phyloP scores from a whole-genome alignment of 257 asterid species.

The Handroanthus guayacan region DNA sequence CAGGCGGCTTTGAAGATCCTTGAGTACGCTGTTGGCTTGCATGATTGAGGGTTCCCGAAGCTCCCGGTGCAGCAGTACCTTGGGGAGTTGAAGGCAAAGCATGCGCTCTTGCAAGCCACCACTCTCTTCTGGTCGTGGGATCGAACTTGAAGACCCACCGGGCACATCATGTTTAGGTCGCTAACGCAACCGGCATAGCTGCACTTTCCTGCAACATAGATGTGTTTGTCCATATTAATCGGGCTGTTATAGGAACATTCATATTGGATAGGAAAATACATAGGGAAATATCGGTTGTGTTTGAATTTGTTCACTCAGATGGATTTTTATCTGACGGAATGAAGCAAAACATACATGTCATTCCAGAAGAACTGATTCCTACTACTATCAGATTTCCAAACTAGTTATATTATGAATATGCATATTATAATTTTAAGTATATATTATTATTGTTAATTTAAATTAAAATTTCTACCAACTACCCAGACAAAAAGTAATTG shows the following conservation, averaged over 20 bases:
- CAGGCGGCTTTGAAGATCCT: constrained; percentile 89
- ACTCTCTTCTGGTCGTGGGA: constrained; percentile 77
- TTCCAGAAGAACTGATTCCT: too few species aligned
- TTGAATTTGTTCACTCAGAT: too few species aligned
- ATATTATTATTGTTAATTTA: too few species aligned
- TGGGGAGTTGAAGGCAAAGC: constrained; percentile 88
- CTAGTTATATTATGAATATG: too few species aligned
- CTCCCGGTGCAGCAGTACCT: constrained; percentile 93
- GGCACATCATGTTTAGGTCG: constrained; percentile 85
- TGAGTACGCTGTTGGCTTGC: constrained; percentile 97
- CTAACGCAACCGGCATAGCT: constrained; percentile 91
- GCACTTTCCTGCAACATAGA: constrained; percentile 65
- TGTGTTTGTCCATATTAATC: neutral
- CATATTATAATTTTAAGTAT: too few species aligned
- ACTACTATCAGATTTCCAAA: too few species aligned
- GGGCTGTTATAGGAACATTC: neutral
- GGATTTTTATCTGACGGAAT: too few species aligned
- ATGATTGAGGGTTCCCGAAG: constrained; percentile 80
- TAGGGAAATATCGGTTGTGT: too few species aligned
- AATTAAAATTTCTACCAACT: too few species aligned
- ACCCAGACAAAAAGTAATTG: too few species aligned
- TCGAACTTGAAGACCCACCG: constrained; percentile 94
- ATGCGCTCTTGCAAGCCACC: constrained; percentile 92
- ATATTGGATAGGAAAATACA: neutral
- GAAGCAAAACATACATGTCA: too few species aligned